These are phyloP conservation scores for Irpex sp. DNA, from an alignment of 1,284 basidiomycete species.

Conservation along the genomic window DNA sequence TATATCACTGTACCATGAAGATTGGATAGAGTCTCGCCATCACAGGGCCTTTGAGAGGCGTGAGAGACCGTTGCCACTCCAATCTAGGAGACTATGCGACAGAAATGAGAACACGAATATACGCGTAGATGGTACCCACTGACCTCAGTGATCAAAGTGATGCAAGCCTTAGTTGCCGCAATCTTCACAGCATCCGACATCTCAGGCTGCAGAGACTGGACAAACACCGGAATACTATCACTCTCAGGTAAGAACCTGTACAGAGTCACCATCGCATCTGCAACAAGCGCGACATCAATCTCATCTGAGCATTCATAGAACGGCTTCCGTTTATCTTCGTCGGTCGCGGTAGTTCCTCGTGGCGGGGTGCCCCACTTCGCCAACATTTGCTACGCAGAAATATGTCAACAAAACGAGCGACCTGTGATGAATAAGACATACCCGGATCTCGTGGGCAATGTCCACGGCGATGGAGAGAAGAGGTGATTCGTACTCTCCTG, in stretches of 20 bases:
- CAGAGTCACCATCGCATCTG: slow-evolving; percentile 69
- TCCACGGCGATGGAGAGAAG: slow-evolving; percentile 69
- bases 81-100: slow-evolving; percentile 57
- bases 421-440: slow-evolving; percentile 25
- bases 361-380: slow-evolving; percentile 35
- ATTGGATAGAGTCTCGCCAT: slow-evolving; percentile 50
- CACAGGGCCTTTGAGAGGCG: slow-evolving; percentile 40
- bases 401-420: slow-evolving; percentile 6
- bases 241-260: background rate
- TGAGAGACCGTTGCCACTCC: slow-evolving; percentile 54
- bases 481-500: slow-evolving; percentile 56
- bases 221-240: slow-evolving; percentile 53
- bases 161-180: slow-evolving; percentile 68
- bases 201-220: slow-evolving; percentile 69
- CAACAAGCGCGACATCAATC: slow-evolving; percentile 77
- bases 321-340: slow-evolving; percentile 36
- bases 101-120: too few relatives aligned
- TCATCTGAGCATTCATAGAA: slow-evolving; percentile 72
- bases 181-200: slow-evolving; percentile 78
- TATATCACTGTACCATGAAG: slow-evolving; percentile 41
- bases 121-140: slow-evolving; percentile 12
- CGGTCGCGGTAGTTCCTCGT: slow-evolving; percentile 8
- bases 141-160: slow-evolving; percentile 42
- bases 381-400: slow-evolving; percentile 36
- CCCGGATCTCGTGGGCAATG: slow-evolving; percentile 77